Conservation (phyloP, 768 basidiomycete species). For the Mycena galericulata region DNA sequence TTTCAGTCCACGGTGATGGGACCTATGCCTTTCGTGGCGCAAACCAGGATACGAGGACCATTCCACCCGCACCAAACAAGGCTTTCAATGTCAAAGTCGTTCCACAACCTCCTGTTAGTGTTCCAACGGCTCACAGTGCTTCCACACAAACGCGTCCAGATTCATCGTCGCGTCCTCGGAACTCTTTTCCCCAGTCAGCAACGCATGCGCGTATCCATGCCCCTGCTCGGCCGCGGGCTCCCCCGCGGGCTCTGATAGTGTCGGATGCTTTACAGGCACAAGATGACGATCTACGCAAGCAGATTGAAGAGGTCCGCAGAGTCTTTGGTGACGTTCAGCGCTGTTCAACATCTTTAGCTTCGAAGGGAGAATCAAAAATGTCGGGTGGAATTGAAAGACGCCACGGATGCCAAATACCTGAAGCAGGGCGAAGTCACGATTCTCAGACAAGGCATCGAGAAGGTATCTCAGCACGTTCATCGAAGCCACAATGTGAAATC, state of each 20-base stretch:
- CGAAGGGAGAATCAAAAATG: slow-evolving; percentile 61
- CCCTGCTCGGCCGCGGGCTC: background rate
- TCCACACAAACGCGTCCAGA: slow-evolving; percentile 14
- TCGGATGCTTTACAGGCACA: slow-evolving; percentile 8
- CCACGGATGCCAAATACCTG: slow-evolving; percentile 61
- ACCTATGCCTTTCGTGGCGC: slow-evolving; percentile 58
- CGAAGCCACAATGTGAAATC: background rate
- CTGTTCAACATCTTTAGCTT: slow-evolving; percentile 54
- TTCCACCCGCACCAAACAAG: too few relatives aligned
- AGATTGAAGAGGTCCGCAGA: slow-evolving; percentile 62
- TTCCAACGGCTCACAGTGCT: background rate
- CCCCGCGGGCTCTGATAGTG: background rate
- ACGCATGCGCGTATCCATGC: background rate
- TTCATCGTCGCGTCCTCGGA: slow-evolving; percentile 27
- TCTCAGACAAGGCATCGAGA: slow-evolving; percentile 74
- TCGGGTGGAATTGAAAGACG: slow-evolving; percentile 58
- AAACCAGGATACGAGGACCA: slow-evolving; percentile 31
- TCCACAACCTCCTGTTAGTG: slow-evolving; percentile 18
- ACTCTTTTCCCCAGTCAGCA: background rate
- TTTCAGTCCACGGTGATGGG: slow-evolving; percentile 70
- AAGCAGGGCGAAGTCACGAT: slow-evolving; percentile 82
- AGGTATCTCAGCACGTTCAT: slow-evolving; percentile 52
- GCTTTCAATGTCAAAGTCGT: slow-evolving; percentile 24
- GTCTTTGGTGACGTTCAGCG: slow-evolving; percentile 19
- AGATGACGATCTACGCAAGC: slow-evolving; percentile 39